Base-by-base conservation (phyloP, 768 basidiomycete genomes). In the Pisolithus microcarpus region DNA sequence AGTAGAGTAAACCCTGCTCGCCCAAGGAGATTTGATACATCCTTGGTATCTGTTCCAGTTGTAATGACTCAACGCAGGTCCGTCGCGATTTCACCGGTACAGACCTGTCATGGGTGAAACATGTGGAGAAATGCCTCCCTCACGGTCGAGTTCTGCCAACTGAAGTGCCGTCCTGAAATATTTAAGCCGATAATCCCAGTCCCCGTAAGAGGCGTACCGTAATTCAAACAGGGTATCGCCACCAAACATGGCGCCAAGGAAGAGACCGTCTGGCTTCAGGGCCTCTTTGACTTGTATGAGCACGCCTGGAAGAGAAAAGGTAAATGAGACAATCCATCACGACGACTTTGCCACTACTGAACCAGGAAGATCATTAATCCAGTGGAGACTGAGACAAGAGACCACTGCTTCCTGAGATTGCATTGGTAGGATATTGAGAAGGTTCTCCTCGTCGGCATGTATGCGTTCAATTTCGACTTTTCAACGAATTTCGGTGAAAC, bases 341-440 rank as follows among this genome's bases (percentile, higher is more conserved):
- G 36, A 8, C 39, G 39, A 39, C n/a, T 6, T 3, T 21, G 5
- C 18, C 34, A 11, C 36, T 28, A 43, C 59, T 75, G 24, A 30
- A 90, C 94, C 92, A 54, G 93, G 95, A 6, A 99, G 78, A 70
- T 99, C 96, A 59, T 98, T 98, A 11, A 96, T 81, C 96, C 96
- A 99, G 56, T 99, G 96, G 39, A 98, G 75, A 58, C 84, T 86
- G 4, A 96, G 76, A 63, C 91, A 94, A 11, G 91, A 94, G 23
- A 96, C 83, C 43, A 97, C 80, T 16, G 89, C 91, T 61, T 98
- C 95, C 62, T 94, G 87, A 13, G 91, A 89, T 53, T 86, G 77
- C 2, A 73, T 81, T 5, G 76, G 72, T 10, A 97, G 71, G 18
- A 73, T 65, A 39, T 79, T 70, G 2, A 94, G 74, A 1, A 97